A percentile compares a stretch with the other conserved stretches of the same genome.
These are phyloP conservation scores for Atkinsonella hypoxylon DNA, from an alignment of 2,329 filamentous ascomycete species.

Conservation along the genomic window DNA sequence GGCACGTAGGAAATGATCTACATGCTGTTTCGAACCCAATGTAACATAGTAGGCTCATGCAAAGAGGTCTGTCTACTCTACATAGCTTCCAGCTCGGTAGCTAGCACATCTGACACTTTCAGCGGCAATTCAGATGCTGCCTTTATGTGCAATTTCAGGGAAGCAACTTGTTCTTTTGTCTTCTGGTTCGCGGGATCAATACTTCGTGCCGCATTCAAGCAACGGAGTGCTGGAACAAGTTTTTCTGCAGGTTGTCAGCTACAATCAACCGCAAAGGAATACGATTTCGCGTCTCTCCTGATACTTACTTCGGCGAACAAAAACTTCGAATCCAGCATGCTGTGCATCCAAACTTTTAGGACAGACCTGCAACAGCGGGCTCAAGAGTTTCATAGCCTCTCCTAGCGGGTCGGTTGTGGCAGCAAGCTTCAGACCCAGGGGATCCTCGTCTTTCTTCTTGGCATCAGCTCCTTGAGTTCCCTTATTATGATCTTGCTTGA, in stretches of 20 bases:
- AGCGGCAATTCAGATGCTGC: slow-evolving; percentile 44
- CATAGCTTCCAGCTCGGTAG: slow-evolving; percentile 48
- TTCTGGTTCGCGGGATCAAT: slow-evolving; percentile 59
- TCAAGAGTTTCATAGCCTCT: slow-evolving; percentile 79
- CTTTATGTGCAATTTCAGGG: slow-evolving; percentile 53
- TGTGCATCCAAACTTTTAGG: slow-evolving; percentile 74
- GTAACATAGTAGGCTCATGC: background rate
- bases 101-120: slow-evolving; percentile 58
- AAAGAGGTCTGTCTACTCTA: background rate
- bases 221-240: slow-evolving; percentile 76
- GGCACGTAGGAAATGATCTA: no score
- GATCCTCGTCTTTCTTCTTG: slow-evolving; percentile 87
- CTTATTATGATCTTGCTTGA: slow-evolving; percentile 78
- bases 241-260: slow-evolving; percentile 48
- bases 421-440: slow-evolving; percentile 66
- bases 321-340: slow-evolving; percentile 80
- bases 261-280: background rate
- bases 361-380: slow-evolving; percentile 69
- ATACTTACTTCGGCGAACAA: slow-evolving; percentile 65
- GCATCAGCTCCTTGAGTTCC: slow-evolving; percentile 49
- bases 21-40: background rate
- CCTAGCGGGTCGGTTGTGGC: slow-evolving; percentile 72
- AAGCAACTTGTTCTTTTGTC: slow-evolving; percentile 62
- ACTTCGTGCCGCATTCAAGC: slow-evolving; percentile 59
- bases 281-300: background rate